These are phyloP conservation scores for Coffea eugenioides DNA, from an alignment of 257 asterid genomes.

Conservation along the genomic window DNA sequence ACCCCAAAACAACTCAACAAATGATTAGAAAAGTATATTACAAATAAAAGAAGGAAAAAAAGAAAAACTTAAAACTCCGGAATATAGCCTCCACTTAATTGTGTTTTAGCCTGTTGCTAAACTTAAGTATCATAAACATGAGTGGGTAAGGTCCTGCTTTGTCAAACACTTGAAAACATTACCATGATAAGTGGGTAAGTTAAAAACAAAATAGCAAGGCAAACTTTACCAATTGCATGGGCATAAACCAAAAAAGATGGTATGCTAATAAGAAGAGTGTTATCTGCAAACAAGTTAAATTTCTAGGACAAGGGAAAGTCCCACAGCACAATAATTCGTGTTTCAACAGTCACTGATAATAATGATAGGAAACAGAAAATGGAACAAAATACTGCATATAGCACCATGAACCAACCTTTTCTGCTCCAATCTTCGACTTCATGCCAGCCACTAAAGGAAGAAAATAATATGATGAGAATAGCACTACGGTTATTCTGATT, in stretches of 20 bases:
- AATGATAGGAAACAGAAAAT: not conserved
- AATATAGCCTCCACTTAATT: not conserved
- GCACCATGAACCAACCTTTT: constrained; percentile 47
- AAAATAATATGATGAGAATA: constrained; percentile 74
- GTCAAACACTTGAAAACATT: not conserved
- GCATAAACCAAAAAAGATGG: constrained; percentile 2
- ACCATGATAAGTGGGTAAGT: not conserved
- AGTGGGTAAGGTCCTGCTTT: not conserved
- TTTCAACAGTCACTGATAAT: not conserved
- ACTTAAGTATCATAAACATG: not conserved
- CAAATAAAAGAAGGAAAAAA: not conserved
- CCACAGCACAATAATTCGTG: not conserved
- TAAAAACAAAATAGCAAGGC: not conserved
- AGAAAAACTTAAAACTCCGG: not conserved
- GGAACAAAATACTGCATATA: not conserved
- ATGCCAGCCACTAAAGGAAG: constrained; percentile 89
- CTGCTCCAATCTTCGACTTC: constrained; percentile 76
- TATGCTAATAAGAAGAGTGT: not conserved
- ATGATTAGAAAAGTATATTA: not conserved
- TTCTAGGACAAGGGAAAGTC: not conserved
- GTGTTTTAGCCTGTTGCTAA: not conserved
- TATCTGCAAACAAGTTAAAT: constrained; percentile 5
- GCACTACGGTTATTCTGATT: constrained; percentile 76
- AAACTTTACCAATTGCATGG: not conserved
- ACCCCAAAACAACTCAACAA: not conserved